Conservation (phyloP, 257 asterid species). For the Ocimum tenuiflorum region DNA sequence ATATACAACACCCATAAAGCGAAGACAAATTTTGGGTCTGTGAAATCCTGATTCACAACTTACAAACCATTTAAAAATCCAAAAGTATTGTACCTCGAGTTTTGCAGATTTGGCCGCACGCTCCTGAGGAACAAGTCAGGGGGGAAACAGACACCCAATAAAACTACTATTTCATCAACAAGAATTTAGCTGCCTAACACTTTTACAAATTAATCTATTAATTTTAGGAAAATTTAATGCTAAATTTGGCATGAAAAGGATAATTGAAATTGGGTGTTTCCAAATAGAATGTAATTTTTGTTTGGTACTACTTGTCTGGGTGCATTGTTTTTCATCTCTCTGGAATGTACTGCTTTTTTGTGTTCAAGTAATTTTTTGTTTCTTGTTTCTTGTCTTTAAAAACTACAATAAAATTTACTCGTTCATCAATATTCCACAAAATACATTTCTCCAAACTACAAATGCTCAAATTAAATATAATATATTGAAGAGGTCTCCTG, state of each 20-base stretch:
- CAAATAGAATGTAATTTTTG: conserved; percentile 26
- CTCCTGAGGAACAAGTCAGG: conserved; percentile 21
- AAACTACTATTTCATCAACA: background rate
- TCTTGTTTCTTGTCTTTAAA: background rate
- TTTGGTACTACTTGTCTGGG: conserved; percentile 40
- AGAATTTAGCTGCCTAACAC: background rate
- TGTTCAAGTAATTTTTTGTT: conserved; percentile 2
- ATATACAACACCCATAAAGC: no score
- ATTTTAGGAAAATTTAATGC: background rate
- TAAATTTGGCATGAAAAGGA: background rate
- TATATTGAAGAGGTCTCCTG: no score
- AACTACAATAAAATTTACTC: no score
- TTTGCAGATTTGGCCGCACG: conserved; percentile 6
- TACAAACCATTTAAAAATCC: no score
- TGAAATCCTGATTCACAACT: no score
- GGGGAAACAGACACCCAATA: conserved; percentile 25
- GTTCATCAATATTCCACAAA: no score
- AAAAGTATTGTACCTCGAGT: background rate
- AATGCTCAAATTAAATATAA: no score
- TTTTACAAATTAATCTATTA: background rate
- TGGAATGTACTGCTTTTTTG: conserved; percentile 19
- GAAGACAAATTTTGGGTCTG: no score
- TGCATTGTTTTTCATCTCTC: conserved; percentile 13
- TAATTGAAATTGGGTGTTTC: conserved; percentile 22
- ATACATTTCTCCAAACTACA: no score